Evolutionary conservation across 2,329 filamentous ascomycete genomes (phyloP).

Genomic region (Bipolaris oryzae): DNA sequence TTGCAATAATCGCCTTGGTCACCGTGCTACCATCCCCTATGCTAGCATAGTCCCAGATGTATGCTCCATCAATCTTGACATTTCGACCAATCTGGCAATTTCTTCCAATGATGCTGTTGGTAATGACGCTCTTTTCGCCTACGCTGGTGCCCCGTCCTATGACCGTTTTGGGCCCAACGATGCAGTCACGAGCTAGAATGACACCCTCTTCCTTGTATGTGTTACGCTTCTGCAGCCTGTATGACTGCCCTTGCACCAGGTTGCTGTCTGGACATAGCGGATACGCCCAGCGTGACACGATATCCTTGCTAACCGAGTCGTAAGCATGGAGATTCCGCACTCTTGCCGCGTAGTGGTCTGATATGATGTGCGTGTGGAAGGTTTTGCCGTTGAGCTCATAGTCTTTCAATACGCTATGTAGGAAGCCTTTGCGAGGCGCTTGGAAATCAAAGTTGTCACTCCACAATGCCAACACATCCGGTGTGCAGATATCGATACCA

Average conservation of each 20-base stretch:
- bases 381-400: conserved; percentile 97
- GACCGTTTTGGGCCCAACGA: conserved; percentile 71
- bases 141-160: conserved; percentile 79
- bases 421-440: conserved; percentile 82
- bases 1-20: conserved; percentile 75
- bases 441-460: conserved; percentile 98
- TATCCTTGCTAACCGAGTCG: conserved; percentile 83
- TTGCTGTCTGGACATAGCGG: conserved; percentile 91
- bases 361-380: conserved; percentile 87
- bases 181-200: conserved; percentile 72
- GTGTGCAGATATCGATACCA: conserved; percentile 95
- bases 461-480: conserved; percentile 92
- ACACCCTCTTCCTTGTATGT: conserved; percentile 82
- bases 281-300: conserved; percentile 86
- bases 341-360: conserved; percentile 82
- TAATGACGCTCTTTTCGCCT: conserved; percentile 72
- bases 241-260: conserved; percentile 76
- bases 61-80: conserved; percentile 77
- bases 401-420: conserved; percentile 93
- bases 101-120: conserved; percentile 80
- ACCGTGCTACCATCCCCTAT: conserved; percentile 78
- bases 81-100: conserved; percentile 86
- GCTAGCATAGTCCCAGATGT: conserved; percentile 83
- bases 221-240: conserved; percentile 70
- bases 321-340: conserved; percentile 88